These are phyloP conservation scores for Xylaria multiplex DNA, from an alignment of 2,329 filamentous ascomycete species.

Conservation along the genomic window DNA sequence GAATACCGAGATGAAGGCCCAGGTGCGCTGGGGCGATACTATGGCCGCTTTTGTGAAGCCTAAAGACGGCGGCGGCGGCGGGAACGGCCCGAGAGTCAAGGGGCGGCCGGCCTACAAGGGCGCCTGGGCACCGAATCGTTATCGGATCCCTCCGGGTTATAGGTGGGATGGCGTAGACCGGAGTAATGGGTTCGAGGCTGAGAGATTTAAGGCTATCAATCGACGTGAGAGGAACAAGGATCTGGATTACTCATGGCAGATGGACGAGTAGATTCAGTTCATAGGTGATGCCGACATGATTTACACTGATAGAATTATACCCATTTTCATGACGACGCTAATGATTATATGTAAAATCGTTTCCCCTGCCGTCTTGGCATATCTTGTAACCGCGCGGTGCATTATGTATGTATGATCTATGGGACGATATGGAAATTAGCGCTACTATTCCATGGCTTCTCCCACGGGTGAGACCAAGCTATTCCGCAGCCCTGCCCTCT, in stretches of 20 bases:
- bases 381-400: slow-evolving; percentile 11
- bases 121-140: slow-evolving; percentile 86
- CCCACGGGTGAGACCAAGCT: slow-evolving; percentile 3
- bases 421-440: not conserved
- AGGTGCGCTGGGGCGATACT: slow-evolving; percentile 91
- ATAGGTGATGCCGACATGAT: slow-evolving; percentile 17
- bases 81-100: slow-evolving; percentile 47
- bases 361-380: not conserved
- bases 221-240: slow-evolving; percentile 78
- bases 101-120: slow-evolving; percentile 79
- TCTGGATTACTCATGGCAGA: slow-evolving; percentile 93
- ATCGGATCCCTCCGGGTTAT: slow-evolving; percentile 91
- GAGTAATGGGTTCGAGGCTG: slow-evolving; percentile 90
- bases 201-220: slow-evolving; percentile 91
- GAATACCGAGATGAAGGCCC: slow-evolving; percentile 82
- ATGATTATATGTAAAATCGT: slow-evolving; percentile 1
- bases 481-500: not conserved
- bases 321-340: slow-evolving; percentile 19
- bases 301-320: slow-evolving; percentile 31
- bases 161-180: slow-evolving; percentile 97
- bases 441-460: not conserved
- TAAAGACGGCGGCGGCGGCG: slow-evolving; percentile 46
- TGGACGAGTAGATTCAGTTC: slow-evolving; percentile 76
- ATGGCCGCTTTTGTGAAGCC: slow-evolving; percentile 80
- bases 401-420: slow-evolving; percentile 32